Evolutionary conservation across 2,329 filamentous ascomycete genomes (phyloP).

Genomic region (Phialophora expanda): DNA sequence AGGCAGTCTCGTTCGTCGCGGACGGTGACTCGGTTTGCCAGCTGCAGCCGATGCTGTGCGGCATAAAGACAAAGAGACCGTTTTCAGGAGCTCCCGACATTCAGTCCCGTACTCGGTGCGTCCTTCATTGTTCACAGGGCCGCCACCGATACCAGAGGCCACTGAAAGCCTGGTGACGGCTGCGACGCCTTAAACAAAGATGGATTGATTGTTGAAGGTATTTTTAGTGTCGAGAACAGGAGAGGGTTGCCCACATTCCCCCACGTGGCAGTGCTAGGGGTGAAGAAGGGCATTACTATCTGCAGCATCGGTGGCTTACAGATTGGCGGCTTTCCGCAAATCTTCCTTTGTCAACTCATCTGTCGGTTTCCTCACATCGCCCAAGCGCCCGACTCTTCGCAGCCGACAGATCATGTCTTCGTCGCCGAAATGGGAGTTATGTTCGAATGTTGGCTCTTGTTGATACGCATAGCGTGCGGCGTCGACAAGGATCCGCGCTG

Average conservation of each 20-base stretch:
- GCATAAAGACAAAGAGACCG: constrained; percentile 25
- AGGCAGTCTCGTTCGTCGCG: not conserved
- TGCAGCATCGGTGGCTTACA: constrained; percentile 26
- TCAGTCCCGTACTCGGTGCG: not conserved
- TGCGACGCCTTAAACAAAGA: not conserved
- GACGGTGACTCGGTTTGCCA: not conserved
- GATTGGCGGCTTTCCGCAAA: constrained; percentile 57
- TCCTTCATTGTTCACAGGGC: constrained; percentile 23
- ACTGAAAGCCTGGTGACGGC: constrained; percentile 4
- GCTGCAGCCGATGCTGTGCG: constrained; percentile 4
- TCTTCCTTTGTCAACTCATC: constrained; percentile 60
- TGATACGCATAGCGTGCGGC: constrained; percentile 82
- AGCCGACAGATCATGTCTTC: constrained; percentile 68
- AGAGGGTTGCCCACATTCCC: constrained; percentile 27
- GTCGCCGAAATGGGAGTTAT: constrained; percentile 67
- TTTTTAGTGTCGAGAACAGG: constrained; percentile 10
- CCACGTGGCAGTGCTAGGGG: not conserved
- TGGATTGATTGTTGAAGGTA: constrained; percentile 6
- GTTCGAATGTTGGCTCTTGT: constrained; percentile 83
- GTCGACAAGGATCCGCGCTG: constrained; percentile 86
- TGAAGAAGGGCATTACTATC: constrained; percentile 2
- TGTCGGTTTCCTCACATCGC: constrained; percentile 56
- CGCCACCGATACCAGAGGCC: constrained; percentile 1
- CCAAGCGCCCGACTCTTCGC: constrained; percentile 61
- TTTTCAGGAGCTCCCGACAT: constrained; percentile 18